Base-by-base conservation (phyloP, 768 basidiomycete species). In the Mycena filopes region DNA sequence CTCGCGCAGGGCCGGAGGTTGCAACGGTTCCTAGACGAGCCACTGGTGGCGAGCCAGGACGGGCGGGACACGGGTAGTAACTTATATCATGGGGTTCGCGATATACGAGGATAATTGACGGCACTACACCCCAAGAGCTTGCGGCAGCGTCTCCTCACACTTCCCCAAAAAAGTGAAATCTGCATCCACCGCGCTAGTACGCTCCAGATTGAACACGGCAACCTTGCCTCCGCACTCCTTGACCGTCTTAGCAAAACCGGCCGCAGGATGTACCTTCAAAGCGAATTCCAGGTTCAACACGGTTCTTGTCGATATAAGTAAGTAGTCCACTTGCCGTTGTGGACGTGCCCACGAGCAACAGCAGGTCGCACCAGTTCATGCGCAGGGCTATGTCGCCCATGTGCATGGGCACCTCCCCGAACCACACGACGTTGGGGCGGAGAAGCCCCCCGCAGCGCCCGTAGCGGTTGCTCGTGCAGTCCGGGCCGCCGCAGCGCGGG, bases 381-480 rank as follows among this genome's bases (percentile, higher is more conserved):
- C 73, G 41, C 33, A 65, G 41, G 26, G 65, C 65, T 40, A 82
- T 78, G 43, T 76, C 69, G 20, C 71, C 70, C 62, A 78, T 31
- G 33, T 72, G 68, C 11, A 61, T 47, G 4, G 76, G 74, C n/a
- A 56, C 60, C 66, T 83, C 82, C 0, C 76, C 80, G 62, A 82
- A 82, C 82, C 81, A 82, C 7, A 82, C 78, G 6, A 82, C 80
- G 2, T 70, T 78, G 0, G 82, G 82, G 3, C 82, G 68, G 21
- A 73, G 50, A 20, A 82, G 72, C 2, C 70, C 75, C 11, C 71
- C 73, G 50, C 80, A 81, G 41, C 63, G 56, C 48, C 63, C 56
- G 38, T 64, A 57, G 42, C 63, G 63, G 43, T 58, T 64, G 42
- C 23, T 64, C 21, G 55, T 53, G 43, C 55, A 51, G 36, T 25